phyloP scores from a whole-genome alignment of 257 asterid species.

The Nicotiana benthamiana region DNA sequence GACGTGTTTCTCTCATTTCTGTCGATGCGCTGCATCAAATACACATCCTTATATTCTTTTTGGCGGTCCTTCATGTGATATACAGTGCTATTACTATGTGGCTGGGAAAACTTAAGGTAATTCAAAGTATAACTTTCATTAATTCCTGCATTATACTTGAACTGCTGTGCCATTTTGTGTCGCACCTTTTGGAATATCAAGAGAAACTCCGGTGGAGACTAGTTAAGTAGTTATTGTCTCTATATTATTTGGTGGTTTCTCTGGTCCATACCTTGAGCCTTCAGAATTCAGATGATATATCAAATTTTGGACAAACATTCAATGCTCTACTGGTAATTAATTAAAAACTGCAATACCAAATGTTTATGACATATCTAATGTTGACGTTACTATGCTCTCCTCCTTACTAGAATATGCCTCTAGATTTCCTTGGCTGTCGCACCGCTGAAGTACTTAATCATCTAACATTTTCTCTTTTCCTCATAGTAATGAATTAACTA shows the following conservation, averaged over 20 bases:
- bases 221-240: neutral
- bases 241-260: neutral
- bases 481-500: neutral
- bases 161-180: constrained; percentile 5
- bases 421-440: neutral
- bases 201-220: neutral
- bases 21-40: constrained; percentile 80
- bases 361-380: neutral
- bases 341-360: neutral
- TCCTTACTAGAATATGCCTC: neutral
- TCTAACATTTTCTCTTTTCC: neutral
- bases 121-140: neutral
- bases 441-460: neutral
- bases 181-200: neutral
- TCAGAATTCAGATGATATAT: neutral
- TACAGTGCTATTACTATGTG: constrained; percentile 86
- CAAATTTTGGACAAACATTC: neutral
- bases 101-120: constrained; percentile 88
- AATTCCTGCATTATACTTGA: neutral
- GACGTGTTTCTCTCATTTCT: constrained; percentile 45
- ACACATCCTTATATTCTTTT: constrained; percentile 88
- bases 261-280: neutral
- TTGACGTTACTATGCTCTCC: neutral
- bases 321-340: neutral
- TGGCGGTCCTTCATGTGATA: constrained; percentile 77